Percentiles rank a stretch among this genome's conserved stretches.
phyloP scores from a whole-genome alignment of 345 rosid species.

The Moricandia moricandioides region DNA sequence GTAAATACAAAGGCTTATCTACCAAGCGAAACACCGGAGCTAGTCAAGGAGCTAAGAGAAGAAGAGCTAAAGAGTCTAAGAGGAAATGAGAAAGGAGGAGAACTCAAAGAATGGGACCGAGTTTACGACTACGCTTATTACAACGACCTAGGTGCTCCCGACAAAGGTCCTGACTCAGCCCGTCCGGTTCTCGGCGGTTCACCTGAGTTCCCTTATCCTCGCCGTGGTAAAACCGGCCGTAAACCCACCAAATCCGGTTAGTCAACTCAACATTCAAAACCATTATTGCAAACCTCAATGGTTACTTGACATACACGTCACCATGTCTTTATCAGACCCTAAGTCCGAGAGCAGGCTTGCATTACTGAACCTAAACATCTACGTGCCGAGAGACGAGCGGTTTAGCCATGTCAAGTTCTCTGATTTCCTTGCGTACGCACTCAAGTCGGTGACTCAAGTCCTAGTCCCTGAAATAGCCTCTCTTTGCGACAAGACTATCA shows the following conservation, averaged over 20 bases:
- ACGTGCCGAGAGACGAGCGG: conserved; percentile 89
- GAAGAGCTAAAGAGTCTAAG: conserved; percentile 64
- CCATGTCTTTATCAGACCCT: conserved; percentile 52
- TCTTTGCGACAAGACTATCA: conserved; percentile 65
- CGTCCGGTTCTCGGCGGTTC: conserved; percentile 86
- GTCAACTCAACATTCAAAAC: conserved; percentile 2
- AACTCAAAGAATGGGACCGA: conserved; percentile 88
- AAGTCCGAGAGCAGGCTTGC: conserved; percentile 66
- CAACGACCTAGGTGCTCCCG: conserved; percentile 83
- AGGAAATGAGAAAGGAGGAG: conserved; percentile 56
- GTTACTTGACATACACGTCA: conserved; percentile 16
- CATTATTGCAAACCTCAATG: not conserved
- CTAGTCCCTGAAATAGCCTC: conserved; percentile 63
- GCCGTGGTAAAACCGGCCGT: conserved; percentile 86
- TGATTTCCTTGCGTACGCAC: conserved; percentile 77
- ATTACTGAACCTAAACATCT: conserved; percentile 64
- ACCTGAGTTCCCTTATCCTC: conserved; percentile 67
- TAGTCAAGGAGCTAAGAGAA: conserved; percentile 58
- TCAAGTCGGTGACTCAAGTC: conserved; percentile 68
- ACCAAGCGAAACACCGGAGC: conserved; percentile 75
- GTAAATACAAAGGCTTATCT: conserved; percentile 56
- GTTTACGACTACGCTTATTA: conserved; percentile 83
- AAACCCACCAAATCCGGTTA: conserved; percentile 63
- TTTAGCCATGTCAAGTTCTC: conserved; percentile 78
- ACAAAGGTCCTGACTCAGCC: conserved; percentile 49